Conservation (phyloP, 805 yeast species). For the Wickerhamomyces pijperi region DNA sequence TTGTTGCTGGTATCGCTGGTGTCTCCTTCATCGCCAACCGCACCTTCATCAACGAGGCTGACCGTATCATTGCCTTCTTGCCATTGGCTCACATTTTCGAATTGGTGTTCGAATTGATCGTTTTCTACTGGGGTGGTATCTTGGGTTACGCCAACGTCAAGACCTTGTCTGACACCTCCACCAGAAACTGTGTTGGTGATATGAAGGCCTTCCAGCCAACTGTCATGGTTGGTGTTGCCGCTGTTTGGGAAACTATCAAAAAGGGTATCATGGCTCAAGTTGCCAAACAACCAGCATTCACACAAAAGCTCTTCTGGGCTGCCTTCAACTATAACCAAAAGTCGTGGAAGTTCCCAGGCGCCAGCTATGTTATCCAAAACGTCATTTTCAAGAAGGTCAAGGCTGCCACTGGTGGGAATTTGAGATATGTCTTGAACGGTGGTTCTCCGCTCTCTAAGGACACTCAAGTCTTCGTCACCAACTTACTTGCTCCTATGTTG, state of each 20-base stretch:
- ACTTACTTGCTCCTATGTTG: conserved; percentile 73
- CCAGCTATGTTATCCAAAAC: conserved; percentile 48
- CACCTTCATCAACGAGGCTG: conserved; percentile 37
- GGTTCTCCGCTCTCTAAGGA: conserved; percentile 81
- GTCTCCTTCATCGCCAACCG: conserved; percentile 51
- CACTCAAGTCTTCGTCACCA: conserved; percentile 74
- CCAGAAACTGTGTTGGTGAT: conserved; percentile 82
- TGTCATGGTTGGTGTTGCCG: conserved; percentile 96
- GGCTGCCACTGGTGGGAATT: conserved; percentile 89
- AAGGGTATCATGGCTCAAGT: conserved; percentile 83
- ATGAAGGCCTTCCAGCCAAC: conserved; percentile 82
- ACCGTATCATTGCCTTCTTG: conserved; percentile 75
- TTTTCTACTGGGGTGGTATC: conserved; percentile 82
- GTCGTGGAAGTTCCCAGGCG: conserved; percentile 64
- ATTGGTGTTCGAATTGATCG: conserved; percentile 69
- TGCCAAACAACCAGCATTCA: conserved; percentile 46
- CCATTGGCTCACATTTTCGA: conserved; percentile 97
- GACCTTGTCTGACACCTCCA: conserved; percentile 75
- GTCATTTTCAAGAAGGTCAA: conserved; percentile 78
- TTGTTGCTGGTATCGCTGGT: conserved; percentile 84
- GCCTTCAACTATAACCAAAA: conserved; percentile 68
- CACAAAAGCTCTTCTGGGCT: conserved; percentile 81
- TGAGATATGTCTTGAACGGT: conserved; percentile 71
- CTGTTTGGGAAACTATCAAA: conserved; percentile 93
- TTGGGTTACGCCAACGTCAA: conserved; percentile 89